Evolutionary conservation across 2,329 filamentous ascomycete species (phyloP).

Genomic region (Thelonectria olida): DNA sequence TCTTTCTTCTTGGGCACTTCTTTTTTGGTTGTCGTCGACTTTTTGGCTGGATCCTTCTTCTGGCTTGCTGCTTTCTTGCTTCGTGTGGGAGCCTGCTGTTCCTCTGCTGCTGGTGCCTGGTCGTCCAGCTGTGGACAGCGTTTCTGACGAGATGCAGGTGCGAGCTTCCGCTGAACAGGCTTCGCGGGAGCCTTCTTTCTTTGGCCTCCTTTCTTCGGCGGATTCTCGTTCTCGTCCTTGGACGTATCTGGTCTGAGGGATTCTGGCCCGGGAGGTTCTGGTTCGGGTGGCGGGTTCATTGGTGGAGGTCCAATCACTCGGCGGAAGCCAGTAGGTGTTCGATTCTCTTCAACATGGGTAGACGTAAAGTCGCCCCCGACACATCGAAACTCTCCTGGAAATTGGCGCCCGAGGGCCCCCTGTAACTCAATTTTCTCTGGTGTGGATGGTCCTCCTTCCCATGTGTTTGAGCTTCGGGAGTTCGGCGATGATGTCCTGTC

Average conservation of each 20-base stretch:
- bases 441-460: background rate
- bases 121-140: background rate
- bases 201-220: background rate
- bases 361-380: background rate
- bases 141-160: background rate
- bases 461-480: background rate
- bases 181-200: too few relatives aligned
- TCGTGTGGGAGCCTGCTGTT: background rate
- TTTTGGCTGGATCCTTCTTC: background rate
- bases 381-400: background rate
- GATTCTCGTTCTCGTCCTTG: background rate
- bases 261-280: background rate
- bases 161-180: background rate
- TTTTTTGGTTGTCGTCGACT: background rate
- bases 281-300: background rate
- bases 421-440: conserved; percentile 8
- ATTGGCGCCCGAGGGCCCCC: conserved; percentile 8
- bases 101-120: background rate
- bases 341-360: conserved; percentile 26
- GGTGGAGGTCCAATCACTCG: background rate
- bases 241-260: background rate
- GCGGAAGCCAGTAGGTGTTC: background rate
- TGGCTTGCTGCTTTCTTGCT: too few relatives aligned
- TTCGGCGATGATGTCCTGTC: background rate
- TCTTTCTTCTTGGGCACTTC: background rate